These are phyloP conservation scores for Rubia peregrina DNA, from an alignment of 305 asterid species.

Conservation along the genomic window DNA sequence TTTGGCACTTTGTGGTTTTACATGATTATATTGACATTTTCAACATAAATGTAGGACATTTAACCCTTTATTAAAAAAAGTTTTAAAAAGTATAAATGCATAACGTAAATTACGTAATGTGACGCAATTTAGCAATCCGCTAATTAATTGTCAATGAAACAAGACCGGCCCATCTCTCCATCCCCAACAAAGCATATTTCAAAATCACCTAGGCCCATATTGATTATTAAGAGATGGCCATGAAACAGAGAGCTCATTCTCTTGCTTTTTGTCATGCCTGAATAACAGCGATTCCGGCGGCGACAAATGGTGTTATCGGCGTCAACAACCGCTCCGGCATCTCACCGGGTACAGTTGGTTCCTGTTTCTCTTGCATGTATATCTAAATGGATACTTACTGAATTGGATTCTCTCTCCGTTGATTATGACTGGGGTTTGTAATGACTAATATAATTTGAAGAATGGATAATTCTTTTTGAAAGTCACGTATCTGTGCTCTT, in stretches of 20 bases:
- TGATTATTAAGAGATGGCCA: not conserved
- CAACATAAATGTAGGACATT: too few species aligned
- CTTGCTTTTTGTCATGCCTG: not conserved
- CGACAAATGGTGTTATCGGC: slow-evolving; percentile 37
- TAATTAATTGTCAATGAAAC: not conserved
- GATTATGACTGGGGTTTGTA: too few species aligned
- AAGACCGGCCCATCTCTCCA: not conserved
- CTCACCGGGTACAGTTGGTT: slow-evolving; percentile 22
- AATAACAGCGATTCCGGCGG: slow-evolving; percentile 9
- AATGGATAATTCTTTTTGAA: too few species aligned
- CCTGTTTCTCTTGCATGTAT: not conserved
- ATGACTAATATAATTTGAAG: too few species aligned
- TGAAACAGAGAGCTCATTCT: not conserved
- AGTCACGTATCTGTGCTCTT: not conserved
- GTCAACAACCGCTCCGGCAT: slow-evolving; percentile 23
- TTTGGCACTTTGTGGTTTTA: too few species aligned
- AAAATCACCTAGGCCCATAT: not conserved
- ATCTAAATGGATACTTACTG: not conserved
- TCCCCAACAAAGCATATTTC: not conserved
- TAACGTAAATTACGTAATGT: too few species aligned
- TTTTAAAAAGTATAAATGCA: too few species aligned
- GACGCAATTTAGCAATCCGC: too few species aligned
- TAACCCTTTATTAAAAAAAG: too few species aligned
- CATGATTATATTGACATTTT: too few species aligned
- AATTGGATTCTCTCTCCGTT: not conserved